Base-by-base conservation (phyloP, 2,329 filamentous ascomycete genomes). In the Cladosporium sp. region DNA sequence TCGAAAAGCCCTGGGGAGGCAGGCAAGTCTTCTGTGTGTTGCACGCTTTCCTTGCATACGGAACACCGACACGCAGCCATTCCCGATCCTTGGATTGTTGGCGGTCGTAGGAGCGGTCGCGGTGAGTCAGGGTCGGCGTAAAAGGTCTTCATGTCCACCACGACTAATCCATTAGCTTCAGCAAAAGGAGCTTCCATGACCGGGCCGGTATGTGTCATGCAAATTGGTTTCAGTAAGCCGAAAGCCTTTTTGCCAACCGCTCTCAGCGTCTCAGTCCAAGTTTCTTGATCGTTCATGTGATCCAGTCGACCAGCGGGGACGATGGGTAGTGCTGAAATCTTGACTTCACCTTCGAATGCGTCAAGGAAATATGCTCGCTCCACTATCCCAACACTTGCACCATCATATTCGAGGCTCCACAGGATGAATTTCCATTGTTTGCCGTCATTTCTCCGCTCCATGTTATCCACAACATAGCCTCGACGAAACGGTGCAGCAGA, bases 101-200 rank as follows among this genome's bases (percentile, higher is more conserved):
- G n/a, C 13, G 41, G 41, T 12, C 13, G 11, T 7, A 27, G 13
- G 11, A 29, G 15, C 13, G 41, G 41, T 30, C 41, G 15, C 22
- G 27, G n/a, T 19, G 3, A 38, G 15, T 7, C 4, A 39, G 30
- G 20, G 1, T 43, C 17, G 3, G 45, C 38, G 22, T 50, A 52
- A 38, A 43, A 55, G 3, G 19, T 41, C 19, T 51, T 38, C 40
- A 54, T 39, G 44, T 57, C 50, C 2, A 52, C 32, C 50, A 57
- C 54, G 6, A 55, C 47, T 2, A 49, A 27, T 1, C 48, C 53
- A 22, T 55, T 45, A 4, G 56, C 19, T 22, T 56, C 34, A 22
- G 44, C 51, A 22, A 56, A 43, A 3, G 55, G 55, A 19, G 54
- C 54, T 2, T 29, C 29, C 6, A 12, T 24, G 2, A 54, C 50